Base-by-base conservation (phyloP, 2,329 filamentous ascomycete genomes). In the Penicillium aurantiogriseum region DNA sequence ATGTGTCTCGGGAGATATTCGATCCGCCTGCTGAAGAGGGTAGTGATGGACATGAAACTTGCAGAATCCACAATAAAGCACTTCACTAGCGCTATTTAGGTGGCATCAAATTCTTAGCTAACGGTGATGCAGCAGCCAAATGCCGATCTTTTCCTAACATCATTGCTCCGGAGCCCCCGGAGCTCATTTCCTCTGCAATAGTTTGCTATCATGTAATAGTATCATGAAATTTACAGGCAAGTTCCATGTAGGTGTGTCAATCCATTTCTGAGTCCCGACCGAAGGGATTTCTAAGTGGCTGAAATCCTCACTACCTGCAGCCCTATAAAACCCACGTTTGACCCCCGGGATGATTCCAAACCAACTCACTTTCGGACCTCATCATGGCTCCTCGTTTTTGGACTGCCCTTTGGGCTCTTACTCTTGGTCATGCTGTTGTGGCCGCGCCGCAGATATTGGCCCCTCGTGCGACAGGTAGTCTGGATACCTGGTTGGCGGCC, bases 401-500 rank as follows among this genome's bases (percentile, higher is more conserved):
- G 57, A 60, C 56, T 57, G 54, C 64, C 43, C 58, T 66, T 8
- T 67, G 63, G 44, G 63, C 63, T 33, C 52, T 67, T 2, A 49
- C 62, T 33, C 25, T 67, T n/a, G 58, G 63, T 44, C 52, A 66
- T 7, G 49, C 55, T 25, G 66, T 49, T 1, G 3, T 69, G 19
- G 64, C 64, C n/a, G 50, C 57, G n/a, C 61, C 59, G 6, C 52
- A 43, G 23, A 25, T 44, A 19, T 36, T 68, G 13, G 59, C 42
- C 3, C 46, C 62, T 47, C 66, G 63, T 40, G 64, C 62, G 36
- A 62, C 62, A 5, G 47, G 49, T 17, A 61, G 55, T 43, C 43
- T 71, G 47, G 64, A 67, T 45, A 56, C 61, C 42, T 69, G 66
- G 67, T 25, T 69, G 31, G 56, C 75, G 8, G 67, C 70, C 2